These are phyloP conservation scores for Fistulifera solaris DNA, from an alignment of 108 stramenopile genomes.

Conservation along the genomic window DNA sequence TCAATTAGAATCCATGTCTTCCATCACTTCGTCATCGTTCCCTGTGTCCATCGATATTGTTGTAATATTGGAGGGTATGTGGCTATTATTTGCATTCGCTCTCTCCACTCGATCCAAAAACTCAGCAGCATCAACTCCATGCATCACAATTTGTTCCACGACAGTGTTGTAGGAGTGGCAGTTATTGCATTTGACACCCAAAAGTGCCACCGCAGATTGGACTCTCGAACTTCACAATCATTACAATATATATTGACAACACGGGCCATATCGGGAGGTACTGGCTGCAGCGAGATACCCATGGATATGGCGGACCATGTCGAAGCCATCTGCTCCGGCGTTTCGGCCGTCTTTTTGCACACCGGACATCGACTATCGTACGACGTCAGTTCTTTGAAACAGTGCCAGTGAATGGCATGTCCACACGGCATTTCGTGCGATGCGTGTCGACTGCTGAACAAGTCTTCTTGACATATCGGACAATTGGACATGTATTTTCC, in stretches of 20 bases:
- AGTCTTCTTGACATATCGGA: constrained; percentile 79
- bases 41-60: too few species aligned
- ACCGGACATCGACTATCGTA: constrained; percentile 78
- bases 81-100: background rate
- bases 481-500: constrained; percentile 85
- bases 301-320: constrained; percentile 78
- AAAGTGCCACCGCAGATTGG: constrained; percentile 74
- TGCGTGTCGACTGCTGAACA: constrained; percentile 61
- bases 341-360: constrained; percentile 87
- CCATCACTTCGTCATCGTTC: constrained; percentile 1
- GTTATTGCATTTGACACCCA: constrained; percentile 61
- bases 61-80: background rate
- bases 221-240: constrained; percentile 60
- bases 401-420: constrained; percentile 75
- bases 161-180: constrained; percentile 76
- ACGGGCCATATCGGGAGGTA: constrained; percentile 71
- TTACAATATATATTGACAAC: constrained; percentile 77
- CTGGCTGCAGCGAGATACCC: constrained; percentile 68
- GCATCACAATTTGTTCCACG: constrained; percentile 59
- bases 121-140: constrained; percentile 66
- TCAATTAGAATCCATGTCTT: background rate
- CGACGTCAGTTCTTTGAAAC: constrained; percentile 64
- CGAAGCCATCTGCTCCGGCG: constrained; percentile 73
- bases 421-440: constrained; percentile 85
- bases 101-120: constrained; percentile 29